These are phyloP conservation scores for Populus trichocarpa DNA, from an alignment of 441 rosid genomes.

Conservation along the genomic window DNA sequence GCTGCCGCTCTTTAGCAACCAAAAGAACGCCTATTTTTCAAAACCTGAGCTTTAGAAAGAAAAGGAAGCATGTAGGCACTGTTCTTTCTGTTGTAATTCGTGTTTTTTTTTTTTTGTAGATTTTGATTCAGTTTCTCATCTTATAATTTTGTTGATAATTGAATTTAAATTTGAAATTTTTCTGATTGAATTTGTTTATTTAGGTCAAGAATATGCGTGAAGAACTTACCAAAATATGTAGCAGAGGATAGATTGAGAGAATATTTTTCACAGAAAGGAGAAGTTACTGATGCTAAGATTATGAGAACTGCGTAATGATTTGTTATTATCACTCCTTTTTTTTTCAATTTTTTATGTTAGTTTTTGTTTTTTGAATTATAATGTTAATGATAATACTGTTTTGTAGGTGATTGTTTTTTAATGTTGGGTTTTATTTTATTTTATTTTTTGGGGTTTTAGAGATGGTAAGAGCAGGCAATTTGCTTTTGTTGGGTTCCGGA, in stretches of 20 bases:
- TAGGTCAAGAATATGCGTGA: conserved; percentile 88
- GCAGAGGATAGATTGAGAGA: conserved; percentile 64
- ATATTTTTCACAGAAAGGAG: conserved; percentile 56
- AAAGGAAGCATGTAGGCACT: neutral
- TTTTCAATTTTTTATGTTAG: neutral
- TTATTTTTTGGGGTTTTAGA: conserved; percentile 27
- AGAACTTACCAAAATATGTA: conserved; percentile 65
- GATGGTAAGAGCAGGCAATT: conserved; percentile 89
- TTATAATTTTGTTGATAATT: too few relatives aligned
- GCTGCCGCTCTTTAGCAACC: neutral
- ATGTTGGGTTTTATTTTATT: neutral
- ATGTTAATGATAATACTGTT: too few relatives aligned
- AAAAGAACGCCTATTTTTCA: neutral
- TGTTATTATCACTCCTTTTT: neutral
- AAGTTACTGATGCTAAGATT: conserved; percentile 70
- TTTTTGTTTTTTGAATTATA: neutral
- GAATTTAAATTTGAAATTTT: neutral
- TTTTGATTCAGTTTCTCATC: too few relatives aligned
- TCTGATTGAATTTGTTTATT: neutral
- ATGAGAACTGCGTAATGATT: conserved; percentile 55
- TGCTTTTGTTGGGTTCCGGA: conserved; percentile 86
- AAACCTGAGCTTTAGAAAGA: neutral
- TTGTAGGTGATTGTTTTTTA: neutral
- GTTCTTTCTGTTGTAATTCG: neutral
- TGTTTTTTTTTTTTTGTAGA: too few relatives aligned